phyloP scores from a whole-genome alignment of 2,329 filamentous ascomycete genomes.

The Bisporella sp. region DNA sequence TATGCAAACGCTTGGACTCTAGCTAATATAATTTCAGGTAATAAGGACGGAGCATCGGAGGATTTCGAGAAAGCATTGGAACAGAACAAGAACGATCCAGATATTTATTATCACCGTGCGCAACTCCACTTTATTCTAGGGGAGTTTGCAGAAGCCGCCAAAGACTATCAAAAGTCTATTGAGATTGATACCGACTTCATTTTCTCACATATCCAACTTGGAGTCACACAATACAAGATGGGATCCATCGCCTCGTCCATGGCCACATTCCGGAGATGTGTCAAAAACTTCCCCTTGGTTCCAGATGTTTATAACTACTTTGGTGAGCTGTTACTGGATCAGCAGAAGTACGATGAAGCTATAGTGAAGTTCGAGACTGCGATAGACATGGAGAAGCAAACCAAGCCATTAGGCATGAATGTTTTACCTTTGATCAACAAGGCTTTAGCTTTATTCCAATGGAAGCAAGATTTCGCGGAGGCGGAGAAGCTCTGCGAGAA shows the following conservation, averaged over 20 bases:
- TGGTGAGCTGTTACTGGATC: slow-evolving; percentile 91
- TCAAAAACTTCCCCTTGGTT: slow-evolving; percentile 96
- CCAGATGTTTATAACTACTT: slow-evolving; percentile 99
- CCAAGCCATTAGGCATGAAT: slow-evolving; percentile 93
- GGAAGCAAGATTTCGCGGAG: slow-evolving; percentile 93
- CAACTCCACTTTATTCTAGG: slow-evolving; percentile 97
- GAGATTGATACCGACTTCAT: slow-evolving; percentile 95
- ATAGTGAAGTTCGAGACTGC: slow-evolving; percentile 97
- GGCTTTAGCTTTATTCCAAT: slow-evolving; percentile 92
- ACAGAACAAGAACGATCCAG: slow-evolving; percentile 83
- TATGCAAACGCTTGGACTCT: background rate
- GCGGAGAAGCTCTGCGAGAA: slow-evolving; percentile 96
- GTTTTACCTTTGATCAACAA: slow-evolving; percentile 98
- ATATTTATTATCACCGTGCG: slow-evolving; percentile 98
- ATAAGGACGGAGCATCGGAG: slow-evolving; percentile 76
- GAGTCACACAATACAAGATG: slow-evolving; percentile 99
- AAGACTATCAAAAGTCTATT: slow-evolving; percentile 99
- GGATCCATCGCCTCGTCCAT: slow-evolving; percentile 95
- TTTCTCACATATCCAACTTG: slow-evolving; percentile 98
- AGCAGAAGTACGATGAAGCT: slow-evolving; percentile 90
- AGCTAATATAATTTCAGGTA: slow-evolving; percentile 44
- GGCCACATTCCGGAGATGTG: slow-evolving; percentile 94
- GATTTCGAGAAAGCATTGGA: slow-evolving; percentile 83
- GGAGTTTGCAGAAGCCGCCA: slow-evolving; percentile 87
- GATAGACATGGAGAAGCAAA: slow-evolving; percentile 97